Evolutionary conservation across 1,284 basidiomycete species (phyloP).

Genomic region (Pseudozyma tsukubaensis): DNA sequence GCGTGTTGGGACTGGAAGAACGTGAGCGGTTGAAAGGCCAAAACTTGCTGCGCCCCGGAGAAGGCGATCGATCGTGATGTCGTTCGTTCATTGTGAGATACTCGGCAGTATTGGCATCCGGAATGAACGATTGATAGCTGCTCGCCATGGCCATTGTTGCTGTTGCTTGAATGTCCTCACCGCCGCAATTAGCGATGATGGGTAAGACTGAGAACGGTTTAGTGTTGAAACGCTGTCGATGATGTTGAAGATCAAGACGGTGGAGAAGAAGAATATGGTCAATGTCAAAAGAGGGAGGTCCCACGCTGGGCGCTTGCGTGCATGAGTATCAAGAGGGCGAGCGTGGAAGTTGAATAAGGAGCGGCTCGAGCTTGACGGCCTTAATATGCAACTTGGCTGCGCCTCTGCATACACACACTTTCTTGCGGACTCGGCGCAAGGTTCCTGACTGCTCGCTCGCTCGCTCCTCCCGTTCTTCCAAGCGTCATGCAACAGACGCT

Average conservation of each 20-base stretch:
- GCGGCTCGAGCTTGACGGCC: constrained; percentile 1
- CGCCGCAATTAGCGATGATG: neutral
- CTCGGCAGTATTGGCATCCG: constrained; percentile 28
- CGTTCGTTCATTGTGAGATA: constrained; percentile 31
- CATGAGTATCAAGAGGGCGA: neutral
- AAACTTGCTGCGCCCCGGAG: constrained; percentile 28
- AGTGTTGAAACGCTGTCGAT: neutral
- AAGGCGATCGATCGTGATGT: constrained; percentile 24
- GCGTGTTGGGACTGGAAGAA: constrained; percentile 43
- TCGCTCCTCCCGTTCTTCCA: no score
- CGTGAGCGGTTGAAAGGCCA: constrained; percentile 56
- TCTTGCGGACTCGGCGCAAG: no score
- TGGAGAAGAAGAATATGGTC: neutral
- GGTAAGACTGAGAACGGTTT: neutral
- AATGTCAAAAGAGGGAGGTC: constrained; percentile 16
- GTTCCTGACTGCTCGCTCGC: no score
- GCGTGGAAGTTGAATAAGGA: constrained; percentile 33
- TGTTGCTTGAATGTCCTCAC: no score
- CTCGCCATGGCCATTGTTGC: constrained; percentile 20
- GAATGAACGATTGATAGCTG: constrained; percentile 26
- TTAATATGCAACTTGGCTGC: constrained; percentile 25
- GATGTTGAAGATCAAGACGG: constrained; percentile 8
- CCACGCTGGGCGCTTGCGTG: neutral
- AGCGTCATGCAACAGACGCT: no score
- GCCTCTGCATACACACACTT: neutral